A percentile compares a stretch with the other conserved stretches of the same genome.
Evolutionary conservation across 257 asterid genomes (phyloP).

Genomic region (Solanum stenotomum): DNA sequence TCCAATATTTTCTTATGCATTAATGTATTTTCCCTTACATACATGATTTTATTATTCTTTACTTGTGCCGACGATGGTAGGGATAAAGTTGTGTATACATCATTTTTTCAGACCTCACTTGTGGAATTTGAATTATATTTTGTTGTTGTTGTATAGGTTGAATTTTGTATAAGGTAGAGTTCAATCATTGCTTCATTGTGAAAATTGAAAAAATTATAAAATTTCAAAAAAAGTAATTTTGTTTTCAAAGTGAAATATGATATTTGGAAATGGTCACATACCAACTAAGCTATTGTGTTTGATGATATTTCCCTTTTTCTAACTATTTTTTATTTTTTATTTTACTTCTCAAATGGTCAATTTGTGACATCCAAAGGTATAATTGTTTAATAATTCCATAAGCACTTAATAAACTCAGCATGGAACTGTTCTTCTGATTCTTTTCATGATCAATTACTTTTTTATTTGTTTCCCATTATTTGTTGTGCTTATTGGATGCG

Average conservation of each 20-base stretch:
- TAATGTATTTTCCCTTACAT: not conserved
- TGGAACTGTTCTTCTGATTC: not conserved
- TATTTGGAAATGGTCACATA: not conserved
- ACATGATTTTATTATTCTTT: accelerated
- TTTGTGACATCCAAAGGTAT: not conserved
- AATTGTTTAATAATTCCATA: not conserved
- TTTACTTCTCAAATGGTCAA: not conserved
- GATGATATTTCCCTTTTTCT: not conserved
- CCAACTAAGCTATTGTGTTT: not conserved
- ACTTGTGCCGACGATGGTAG: accelerated
- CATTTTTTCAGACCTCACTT: not conserved
- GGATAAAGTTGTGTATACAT: accelerated
- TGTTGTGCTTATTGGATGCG: no score
- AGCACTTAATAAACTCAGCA: not conserved
- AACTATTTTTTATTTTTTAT: not conserved
- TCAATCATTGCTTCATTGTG: no score
- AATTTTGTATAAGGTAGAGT: not conserved
- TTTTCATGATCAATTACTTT: not conserved
- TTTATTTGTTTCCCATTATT: no score
- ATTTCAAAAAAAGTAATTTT: not conserved
- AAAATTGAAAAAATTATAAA: no score
- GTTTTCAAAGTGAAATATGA: no score
- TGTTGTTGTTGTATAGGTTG: not conserved
- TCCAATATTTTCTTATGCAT: not conserved
- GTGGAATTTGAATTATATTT: not conserved